A percentile compares a stretch with the other conserved stretches of the same genome.
phyloP scores from a whole-genome alignment of 306 rosid species.

The Canavalia ensiformis region DNA sequence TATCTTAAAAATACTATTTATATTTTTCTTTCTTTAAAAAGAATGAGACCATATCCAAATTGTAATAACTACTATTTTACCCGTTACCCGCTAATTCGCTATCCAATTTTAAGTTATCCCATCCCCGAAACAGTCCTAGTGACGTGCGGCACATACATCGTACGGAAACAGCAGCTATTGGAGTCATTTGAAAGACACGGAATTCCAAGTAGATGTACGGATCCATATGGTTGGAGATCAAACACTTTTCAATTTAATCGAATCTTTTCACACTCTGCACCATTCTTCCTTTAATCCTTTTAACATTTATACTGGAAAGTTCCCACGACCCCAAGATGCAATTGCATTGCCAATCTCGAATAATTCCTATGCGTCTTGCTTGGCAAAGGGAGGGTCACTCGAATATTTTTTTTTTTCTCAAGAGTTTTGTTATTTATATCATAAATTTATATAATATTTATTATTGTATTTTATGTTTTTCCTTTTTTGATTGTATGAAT shows the following conservation, averaged over 20 bases:
- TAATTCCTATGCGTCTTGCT: background rate
- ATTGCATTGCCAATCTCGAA: background rate
- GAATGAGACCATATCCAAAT: no score
- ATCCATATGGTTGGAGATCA: background rate
- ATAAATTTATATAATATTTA: no score
- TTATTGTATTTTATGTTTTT: no score
- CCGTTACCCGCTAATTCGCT: no score
- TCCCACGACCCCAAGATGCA: background rate
- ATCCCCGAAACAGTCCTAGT: no score
- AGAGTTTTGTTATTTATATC: no score
- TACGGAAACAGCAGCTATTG: conserved; percentile 37
- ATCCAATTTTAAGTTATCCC: no score
- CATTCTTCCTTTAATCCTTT: background rate
- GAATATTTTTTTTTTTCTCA: background rate
- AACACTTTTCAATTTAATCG: background rate
- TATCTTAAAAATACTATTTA: no score
- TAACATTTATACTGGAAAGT: background rate
- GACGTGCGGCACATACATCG: background rate
- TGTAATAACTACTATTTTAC: no score
- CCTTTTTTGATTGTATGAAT: no score
- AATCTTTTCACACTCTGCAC: conserved; percentile 8
- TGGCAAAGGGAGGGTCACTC: background rate
- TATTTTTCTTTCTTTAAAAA: no score
- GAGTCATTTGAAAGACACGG: background rate
- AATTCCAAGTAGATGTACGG: conserved; percentile 32